A percentile compares a stretch with the other conserved stretches of the same genome.
Evolutionary conservation across 2,329 filamentous ascomycete species (phyloP).

Genomic region (Colletotrichum limetticola): DNA sequence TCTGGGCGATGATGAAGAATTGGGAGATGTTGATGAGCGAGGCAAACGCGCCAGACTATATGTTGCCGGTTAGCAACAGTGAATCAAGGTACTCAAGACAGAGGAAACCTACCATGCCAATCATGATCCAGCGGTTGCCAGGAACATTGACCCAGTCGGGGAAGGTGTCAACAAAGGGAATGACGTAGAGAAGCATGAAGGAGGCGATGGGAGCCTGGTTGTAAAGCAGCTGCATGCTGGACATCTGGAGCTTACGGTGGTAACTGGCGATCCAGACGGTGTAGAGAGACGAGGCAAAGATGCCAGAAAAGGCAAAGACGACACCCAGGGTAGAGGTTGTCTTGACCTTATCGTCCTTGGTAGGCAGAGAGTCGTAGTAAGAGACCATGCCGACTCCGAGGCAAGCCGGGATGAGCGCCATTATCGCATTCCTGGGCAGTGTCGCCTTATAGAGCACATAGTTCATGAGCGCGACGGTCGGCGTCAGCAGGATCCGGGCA

Average conservation of each 20-base stretch:
- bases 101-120: constrained; percentile 61
- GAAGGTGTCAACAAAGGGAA: constrained; percentile 73
- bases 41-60: constrained; percentile 70
- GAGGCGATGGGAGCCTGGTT: constrained; percentile 74
- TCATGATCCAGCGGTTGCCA: constrained; percentile 65
- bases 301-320: constrained; percentile 71
- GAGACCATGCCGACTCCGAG: constrained; percentile 73
- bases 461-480: constrained; percentile 73
- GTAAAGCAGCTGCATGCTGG: constrained; percentile 75
- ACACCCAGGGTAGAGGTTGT: constrained; percentile 69
- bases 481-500: constrained; percentile 74
- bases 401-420: constrained; percentile 70
- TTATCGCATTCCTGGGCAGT: constrained; percentile 63
- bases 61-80: neutral
- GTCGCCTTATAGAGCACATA: constrained; percentile 67
- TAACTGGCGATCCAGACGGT: constrained; percentile 76
- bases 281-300: constrained; percentile 74
- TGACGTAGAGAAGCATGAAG: constrained; percentile 71
- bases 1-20: constrained; percentile 71
- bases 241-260: constrained; percentile 72
- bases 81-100: neutral
- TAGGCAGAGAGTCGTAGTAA: constrained; percentile 73
- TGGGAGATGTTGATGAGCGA: constrained; percentile 73
- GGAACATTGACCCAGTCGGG: constrained; percentile 65
- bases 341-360: constrained; percentile 58